Evolutionary conservation across 768 basidiomycete genomes (phyloP).

Genomic region (Leccinum rimulosum): DNA sequence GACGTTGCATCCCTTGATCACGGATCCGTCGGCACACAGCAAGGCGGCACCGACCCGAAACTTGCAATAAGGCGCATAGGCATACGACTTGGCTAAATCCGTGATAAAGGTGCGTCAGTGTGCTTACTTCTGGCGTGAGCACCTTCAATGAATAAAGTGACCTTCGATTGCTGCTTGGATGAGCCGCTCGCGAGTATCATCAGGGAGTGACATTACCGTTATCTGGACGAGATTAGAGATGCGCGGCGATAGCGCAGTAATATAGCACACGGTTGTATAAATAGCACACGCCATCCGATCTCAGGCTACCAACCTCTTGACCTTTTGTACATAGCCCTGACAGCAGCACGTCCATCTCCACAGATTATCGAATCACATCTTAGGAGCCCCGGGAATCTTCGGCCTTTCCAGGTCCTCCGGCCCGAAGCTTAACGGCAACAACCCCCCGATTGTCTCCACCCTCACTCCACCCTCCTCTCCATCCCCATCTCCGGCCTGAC

Average conservation of each 20-base stretch:
- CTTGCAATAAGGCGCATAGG: slow-evolving; percentile 85
- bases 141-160: background rate
- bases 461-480: slow-evolving; percentile 44
- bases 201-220: slow-evolving; percentile 30
- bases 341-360: background rate
- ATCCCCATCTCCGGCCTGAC: slow-evolving; percentile 8
- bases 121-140: background rate
- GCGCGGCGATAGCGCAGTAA: background rate
- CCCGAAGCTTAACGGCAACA: slow-evolving; percentile 87
- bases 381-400: slow-evolving; percentile 8
- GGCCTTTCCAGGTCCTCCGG: slow-evolving; percentile 74
- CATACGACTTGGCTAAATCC: slow-evolving; percentile 58
- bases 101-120: background rate
- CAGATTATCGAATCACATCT: background rate
- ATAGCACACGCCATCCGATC: background rate
- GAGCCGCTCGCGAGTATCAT: slow-evolving; percentile 45
- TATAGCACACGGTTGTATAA: background rate
- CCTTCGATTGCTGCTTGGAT: slow-evolving; percentile 48
- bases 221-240: background rate
- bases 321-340: background rate
- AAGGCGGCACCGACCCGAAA: slow-evolving; percentile 95
- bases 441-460: slow-evolving; percentile 65
- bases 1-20: slow-evolving; percentile 86
- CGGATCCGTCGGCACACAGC: slow-evolving; percentile 60
- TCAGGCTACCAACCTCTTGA: background rate